A percentile compares a stretch with the other conserved stretches of the same genome.
Evolutionary conservation across 495 filamentous ascomycete genomes (phyloP).

Genomic region (Aspergillus biplanus): DNA sequence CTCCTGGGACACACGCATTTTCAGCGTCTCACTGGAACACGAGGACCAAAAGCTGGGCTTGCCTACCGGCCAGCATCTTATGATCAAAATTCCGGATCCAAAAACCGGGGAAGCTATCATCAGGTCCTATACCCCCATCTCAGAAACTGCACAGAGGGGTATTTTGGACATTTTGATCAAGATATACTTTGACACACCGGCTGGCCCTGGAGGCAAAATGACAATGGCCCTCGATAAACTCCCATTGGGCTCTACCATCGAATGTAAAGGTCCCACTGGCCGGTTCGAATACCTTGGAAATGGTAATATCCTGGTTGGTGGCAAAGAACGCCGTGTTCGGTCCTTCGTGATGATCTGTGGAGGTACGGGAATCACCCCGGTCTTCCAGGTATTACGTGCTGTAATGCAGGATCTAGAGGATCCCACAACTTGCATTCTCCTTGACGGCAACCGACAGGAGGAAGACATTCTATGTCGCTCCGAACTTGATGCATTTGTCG

Average conservation of each 20-base stretch:
- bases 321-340: conserved; percentile 59
- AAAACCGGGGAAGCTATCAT: conserved; percentile 70
- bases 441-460: conserved; percentile 79
- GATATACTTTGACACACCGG: conserved; percentile 71
- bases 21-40: conserved; percentile 80
- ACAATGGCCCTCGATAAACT: conserved; percentile 77
- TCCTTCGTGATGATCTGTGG: conserved; percentile 89
- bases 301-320: conserved; percentile 66
- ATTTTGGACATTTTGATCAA: conserved; percentile 79
- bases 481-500: conserved; percentile 70
- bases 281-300: conserved; percentile 80
- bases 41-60: conserved; percentile 73
- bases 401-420: conserved; percentile 66
- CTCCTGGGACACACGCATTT: conserved; percentile 82
- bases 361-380: conserved; percentile 88
- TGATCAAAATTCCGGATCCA: conserved; percentile 79
- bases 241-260: conserved; percentile 68
- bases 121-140: conserved; percentile 88
- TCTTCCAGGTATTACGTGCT: conserved; percentile 85
- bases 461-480: conserved; percentile 83
- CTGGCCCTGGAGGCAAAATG: conserved; percentile 76
- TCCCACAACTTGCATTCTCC: conserved; percentile 65
- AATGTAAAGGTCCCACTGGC: conserved; percentile 91
- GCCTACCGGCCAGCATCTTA: conserved; percentile 86
- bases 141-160: conserved; percentile 62